These are phyloP conservation scores for Populus hybrid DNA, from an alignment of 441 rosid genomes.

Conservation along the genomic window DNA sequence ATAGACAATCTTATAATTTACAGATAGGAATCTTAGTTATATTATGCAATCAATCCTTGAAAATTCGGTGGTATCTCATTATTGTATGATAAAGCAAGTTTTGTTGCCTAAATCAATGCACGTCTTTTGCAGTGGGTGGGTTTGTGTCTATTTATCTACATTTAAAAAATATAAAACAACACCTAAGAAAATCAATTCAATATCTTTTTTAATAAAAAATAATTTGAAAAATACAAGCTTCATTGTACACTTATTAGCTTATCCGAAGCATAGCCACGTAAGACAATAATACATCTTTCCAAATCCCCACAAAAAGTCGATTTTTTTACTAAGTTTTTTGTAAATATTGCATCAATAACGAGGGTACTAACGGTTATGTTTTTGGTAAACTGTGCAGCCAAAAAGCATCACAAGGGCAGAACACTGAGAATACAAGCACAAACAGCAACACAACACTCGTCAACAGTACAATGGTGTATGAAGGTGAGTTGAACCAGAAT, in stretches of 20 bases:
- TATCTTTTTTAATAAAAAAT: too few species aligned
- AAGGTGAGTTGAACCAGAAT: conserved; percentile 53
- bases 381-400: conserved; percentile 48
- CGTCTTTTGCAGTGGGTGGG: neutral
- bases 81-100: too few species aligned
- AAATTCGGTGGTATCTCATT: neutral
- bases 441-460: neutral
- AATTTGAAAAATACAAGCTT: too few species aligned
- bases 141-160: too few species aligned
- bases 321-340: neutral
- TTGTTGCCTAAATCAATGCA: neutral
- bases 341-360: neutral
- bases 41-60: neutral
- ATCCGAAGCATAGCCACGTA: neutral
- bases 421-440: conserved; percentile 7
- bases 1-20: neutral
- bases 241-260: too few species aligned
- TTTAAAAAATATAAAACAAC: too few species aligned
- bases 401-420: conserved; percentile 59
- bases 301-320: neutral
- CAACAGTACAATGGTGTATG: conserved; percentile 59
- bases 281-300: neutral
- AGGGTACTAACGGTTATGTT: conserved; percentile 27
- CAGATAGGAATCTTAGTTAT: neutral
- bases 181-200: too few species aligned